Conservation (phyloP, 495 filamentous ascomycete species). For the Tricharina praecox region DNA sequence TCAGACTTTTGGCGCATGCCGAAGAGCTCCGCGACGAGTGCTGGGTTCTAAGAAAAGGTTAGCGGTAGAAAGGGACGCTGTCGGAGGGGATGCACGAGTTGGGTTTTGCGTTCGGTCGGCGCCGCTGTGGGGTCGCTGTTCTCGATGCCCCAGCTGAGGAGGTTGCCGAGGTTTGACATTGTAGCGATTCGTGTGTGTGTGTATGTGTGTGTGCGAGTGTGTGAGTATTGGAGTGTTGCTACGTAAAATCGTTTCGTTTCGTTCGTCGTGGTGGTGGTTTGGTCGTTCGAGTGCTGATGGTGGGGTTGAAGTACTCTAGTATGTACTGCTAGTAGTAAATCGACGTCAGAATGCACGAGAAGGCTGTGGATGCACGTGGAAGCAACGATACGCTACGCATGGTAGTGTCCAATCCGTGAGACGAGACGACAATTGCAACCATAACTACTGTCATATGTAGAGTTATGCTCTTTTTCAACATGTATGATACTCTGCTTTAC, state of each 20-base stretch:
- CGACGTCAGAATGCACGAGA: slow-evolving; percentile 7
- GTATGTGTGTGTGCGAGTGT: too few relatives aligned
- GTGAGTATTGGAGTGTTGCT: not conserved
- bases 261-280: not conserved
- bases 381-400: too few relatives aligned
- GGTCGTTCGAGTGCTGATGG: not conserved
- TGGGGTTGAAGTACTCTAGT: not conserved
- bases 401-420: too few relatives aligned
- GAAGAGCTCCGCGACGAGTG: slow-evolving; percentile 49
- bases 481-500: too few relatives aligned
- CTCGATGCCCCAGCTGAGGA: slow-evolving; percentile 89
- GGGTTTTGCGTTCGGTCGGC: not conserved
- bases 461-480: too few relatives aligned
- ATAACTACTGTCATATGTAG: too few relatives aligned
- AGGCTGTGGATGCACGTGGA: not conserved
- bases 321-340: not conserved
- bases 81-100: slow-evolving; percentile 28
- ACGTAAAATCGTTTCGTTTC: not conserved
- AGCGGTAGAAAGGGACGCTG: slow-evolving; percentile 26
- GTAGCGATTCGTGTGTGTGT: not conserved
- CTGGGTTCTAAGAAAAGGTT: slow-evolving; percentile 12
- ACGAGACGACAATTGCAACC: too few relatives aligned
- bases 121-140: slow-evolving; percentile 37
- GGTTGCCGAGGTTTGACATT: slow-evolving; percentile 42
- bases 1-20: slow-evolving; percentile 65